These are phyloP conservation scores for Achlya hypogyna DNA, from an alignment of 352 stramenopile genomes.

Conservation along the genomic window DNA sequence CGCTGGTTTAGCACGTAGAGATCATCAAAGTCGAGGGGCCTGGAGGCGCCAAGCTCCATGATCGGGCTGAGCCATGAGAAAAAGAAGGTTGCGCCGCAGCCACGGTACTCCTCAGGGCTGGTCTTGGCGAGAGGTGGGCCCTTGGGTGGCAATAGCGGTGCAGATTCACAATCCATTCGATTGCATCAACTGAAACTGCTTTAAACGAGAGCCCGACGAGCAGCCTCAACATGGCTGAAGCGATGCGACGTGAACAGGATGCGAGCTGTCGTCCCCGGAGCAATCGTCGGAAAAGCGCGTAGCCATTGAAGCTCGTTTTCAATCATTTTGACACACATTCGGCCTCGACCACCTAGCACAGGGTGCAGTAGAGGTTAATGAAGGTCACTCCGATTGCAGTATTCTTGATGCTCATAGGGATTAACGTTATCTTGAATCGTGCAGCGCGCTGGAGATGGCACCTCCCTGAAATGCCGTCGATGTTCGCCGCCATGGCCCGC, in stretches of 20 bases:
- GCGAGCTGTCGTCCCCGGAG: too few species aligned
- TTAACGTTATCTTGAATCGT: too few species aligned
- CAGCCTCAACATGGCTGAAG: neutral
- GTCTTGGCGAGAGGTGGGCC: neutral
- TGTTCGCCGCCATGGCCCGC: too few species aligned
- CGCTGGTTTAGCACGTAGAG: conserved; percentile 70
- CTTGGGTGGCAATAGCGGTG: neutral
- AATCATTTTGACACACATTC: too few species aligned
- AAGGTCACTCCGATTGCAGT: too few species aligned
- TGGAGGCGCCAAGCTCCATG: conserved; percentile 71
- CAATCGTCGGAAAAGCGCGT: too few species aligned
- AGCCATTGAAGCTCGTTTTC: too few species aligned
- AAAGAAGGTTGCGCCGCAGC: conserved; percentile 43
- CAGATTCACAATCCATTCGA: neutral
- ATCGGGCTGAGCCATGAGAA: conserved; percentile 85
- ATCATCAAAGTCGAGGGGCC: conserved; percentile 67
- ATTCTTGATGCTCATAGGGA: too few species aligned
- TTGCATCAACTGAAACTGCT: neutral
- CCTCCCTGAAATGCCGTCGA: too few species aligned
- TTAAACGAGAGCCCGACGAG: neutral
- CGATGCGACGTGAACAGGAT: neutral
- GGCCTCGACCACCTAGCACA: too few species aligned
- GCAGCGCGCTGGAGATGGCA: too few species aligned
- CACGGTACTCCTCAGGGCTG: conserved; percentile 32
- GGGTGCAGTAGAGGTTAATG: too few species aligned